Conservation (phyloP, 495 filamentous ascomycete species). For the Podospora anserina region DNA sequence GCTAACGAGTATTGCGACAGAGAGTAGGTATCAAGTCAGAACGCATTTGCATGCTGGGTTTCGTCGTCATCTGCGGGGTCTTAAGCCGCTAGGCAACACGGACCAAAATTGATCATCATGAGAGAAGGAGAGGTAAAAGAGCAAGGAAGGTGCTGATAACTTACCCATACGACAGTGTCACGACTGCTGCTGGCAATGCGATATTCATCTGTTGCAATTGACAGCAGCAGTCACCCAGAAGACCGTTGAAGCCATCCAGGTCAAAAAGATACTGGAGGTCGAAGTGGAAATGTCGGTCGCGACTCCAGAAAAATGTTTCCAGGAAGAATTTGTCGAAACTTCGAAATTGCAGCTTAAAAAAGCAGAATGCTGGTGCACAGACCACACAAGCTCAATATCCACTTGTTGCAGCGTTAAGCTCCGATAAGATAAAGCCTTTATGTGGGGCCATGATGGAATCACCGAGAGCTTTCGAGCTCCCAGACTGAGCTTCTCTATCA, state of each 20-base stretch:
- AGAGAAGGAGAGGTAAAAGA: constrained; percentile 14
- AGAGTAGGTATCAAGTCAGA: constrained; percentile 57
- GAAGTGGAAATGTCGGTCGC: not conserved
- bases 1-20: constrained; percentile 2
- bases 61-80: constrained; percentile 89
- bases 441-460: constrained; percentile 22
- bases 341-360: constrained; percentile 23
- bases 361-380: constrained; percentile 28
- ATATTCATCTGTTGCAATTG: not conserved
- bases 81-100: constrained; percentile 99
- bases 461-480: constrained; percentile 31
- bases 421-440: constrained; percentile 29
- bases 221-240: not conserved
- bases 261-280: not conserved
- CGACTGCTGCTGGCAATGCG: not conserved
- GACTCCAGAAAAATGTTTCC: constrained; percentile 20
- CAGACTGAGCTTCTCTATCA: constrained; percentile 4
- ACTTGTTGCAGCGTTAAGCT: constrained; percentile 2
- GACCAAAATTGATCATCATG: constrained; percentile 96
- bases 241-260: not conserved
- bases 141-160: not conserved
- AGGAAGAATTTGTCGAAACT: not conserved
- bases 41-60: constrained; percentile 68
- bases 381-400: constrained; percentile 1
- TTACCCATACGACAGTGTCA: not conserved